phyloP scores from a whole-genome alignment of 306 rosid species.

The Pueraria montana region DNA sequence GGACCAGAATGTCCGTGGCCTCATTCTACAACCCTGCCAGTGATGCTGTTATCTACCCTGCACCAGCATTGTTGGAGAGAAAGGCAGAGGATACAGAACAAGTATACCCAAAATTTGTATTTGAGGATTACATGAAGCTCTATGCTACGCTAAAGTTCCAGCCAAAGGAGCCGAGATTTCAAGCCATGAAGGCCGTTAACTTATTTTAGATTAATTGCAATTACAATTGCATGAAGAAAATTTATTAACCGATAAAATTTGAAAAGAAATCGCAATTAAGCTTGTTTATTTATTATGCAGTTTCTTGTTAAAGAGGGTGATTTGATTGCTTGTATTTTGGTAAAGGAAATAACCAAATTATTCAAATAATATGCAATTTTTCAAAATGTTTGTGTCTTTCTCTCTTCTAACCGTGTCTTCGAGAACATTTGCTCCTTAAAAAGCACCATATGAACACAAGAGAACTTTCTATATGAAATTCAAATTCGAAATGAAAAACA shows the following conservation, averaged over 20 bases:
- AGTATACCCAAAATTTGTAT: neutral
- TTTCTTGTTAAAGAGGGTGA: no score
- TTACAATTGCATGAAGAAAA: neutral
- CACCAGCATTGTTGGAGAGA: constrained; percentile 62
- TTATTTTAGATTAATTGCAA: neutral
- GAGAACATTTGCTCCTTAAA: no score
- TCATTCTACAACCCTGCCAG: constrained; percentile 82
- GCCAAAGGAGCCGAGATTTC: neutral
- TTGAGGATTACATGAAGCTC: constrained; percentile 6
- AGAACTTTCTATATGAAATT: no score
- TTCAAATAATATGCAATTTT: no score
- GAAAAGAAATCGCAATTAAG: neutral
- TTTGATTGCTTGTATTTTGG: no score
- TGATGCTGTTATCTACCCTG: constrained; percentile 82
- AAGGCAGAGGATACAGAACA: constrained; percentile 16
- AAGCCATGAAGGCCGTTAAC: neutral
- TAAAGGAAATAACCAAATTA: no score
- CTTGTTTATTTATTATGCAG: neutral
- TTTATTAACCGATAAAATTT: no score
- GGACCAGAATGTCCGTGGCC: constrained; percentile 78
- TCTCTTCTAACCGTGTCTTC: no score
- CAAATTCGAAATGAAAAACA: no score
- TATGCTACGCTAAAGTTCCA: neutral
- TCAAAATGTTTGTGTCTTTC: no score
- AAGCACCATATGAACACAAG: no score